phyloP scores from a whole-genome alignment of 164 flowering plant genomes.

The Berberis vulgaris region DNA sequence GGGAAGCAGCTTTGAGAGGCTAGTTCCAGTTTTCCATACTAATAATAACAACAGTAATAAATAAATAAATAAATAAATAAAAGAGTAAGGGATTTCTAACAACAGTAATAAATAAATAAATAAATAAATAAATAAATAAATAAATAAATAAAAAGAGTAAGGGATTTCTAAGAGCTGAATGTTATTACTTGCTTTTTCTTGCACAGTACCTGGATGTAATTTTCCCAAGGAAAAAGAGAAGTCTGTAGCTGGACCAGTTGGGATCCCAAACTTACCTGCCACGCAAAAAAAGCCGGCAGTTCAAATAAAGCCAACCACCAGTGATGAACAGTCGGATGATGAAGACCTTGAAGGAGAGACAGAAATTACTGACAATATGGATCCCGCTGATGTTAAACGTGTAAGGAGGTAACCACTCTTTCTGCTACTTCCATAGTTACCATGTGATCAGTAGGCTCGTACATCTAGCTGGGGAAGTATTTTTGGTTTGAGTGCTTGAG shows the following conservation, averaged over 20 bases:
- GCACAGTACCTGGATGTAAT: constrained; percentile 38
- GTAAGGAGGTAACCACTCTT: constrained; percentile 59
- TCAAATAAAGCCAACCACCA: constrained; percentile 43
- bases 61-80: no score
- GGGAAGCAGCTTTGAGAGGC: no score
- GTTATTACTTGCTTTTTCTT: neutral
- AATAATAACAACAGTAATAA: no score
- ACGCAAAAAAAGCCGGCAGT: constrained; percentile 31
- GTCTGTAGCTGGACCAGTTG: constrained; percentile 35
- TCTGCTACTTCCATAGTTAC: neutral
- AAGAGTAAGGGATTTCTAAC: no score
- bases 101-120: no score
- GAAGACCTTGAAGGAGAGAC: constrained; percentile 69
- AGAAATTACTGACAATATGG: constrained; percentile 44
- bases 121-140: no score
- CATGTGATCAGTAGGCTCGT: neutral
- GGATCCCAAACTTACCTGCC: constrained; percentile 42
- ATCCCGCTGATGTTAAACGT: constrained; percentile 79
- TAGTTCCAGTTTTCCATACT: no score
- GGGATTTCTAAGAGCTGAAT: neutral
- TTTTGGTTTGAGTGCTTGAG: no score
- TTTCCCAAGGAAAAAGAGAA: constrained; percentile 36
- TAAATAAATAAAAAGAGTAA: neutral
- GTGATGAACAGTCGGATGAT: constrained; percentile 87
- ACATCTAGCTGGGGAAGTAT: no score